These are phyloP conservation scores for Rhododendron mucronatum DNA, from an alignment of 148 eudicot genomes.

Conservation along the genomic window DNA sequence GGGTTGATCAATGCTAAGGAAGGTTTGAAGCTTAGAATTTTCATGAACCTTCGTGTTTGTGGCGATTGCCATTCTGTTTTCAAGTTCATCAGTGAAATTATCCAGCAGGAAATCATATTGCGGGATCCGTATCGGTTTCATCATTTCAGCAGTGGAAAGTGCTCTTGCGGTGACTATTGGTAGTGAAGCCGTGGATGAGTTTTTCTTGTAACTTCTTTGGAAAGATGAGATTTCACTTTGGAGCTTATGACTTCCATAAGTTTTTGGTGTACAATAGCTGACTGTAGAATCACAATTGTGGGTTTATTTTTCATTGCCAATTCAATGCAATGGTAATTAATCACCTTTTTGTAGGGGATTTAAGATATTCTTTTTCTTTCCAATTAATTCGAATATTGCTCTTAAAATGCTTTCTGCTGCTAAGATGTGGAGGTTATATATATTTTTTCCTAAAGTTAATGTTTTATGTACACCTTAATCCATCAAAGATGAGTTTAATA, in stretches of 20 bases:
- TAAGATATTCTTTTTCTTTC: not conserved
- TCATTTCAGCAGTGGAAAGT: slow-evolving; percentile 54
- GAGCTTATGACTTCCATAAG: not conserved
- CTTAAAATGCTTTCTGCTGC: not conserved
- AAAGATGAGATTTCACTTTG: not conserved
- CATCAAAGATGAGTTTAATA: not conserved
- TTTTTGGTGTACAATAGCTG: not conserved
- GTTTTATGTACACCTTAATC: not conserved
- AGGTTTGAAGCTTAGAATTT: slow-evolving; percentile 47
- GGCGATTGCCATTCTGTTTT: slow-evolving; percentile 69
- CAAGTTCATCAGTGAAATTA: slow-evolving; percentile 52
- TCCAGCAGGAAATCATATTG: slow-evolving; percentile 40
- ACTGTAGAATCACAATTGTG: not conserved
- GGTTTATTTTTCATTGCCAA: not conserved
- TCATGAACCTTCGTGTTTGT: slow-evolving; percentile 75
- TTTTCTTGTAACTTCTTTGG: not conserved
- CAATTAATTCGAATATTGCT: not conserved
- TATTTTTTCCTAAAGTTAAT: not conserved
- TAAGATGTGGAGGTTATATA: not conserved
- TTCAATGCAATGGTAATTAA: not conserved
- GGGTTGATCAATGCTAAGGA: slow-evolving; percentile 48
- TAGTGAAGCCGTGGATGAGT: slow-evolving; percentile 19
- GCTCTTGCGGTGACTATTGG: slow-evolving; percentile 80
- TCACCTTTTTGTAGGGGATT: not conserved
- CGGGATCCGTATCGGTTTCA: slow-evolving; percentile 69